Conservation (phyloP, 2,329 filamentous ascomycete species). For the Hymenoscyphus fraxineus region DNA sequence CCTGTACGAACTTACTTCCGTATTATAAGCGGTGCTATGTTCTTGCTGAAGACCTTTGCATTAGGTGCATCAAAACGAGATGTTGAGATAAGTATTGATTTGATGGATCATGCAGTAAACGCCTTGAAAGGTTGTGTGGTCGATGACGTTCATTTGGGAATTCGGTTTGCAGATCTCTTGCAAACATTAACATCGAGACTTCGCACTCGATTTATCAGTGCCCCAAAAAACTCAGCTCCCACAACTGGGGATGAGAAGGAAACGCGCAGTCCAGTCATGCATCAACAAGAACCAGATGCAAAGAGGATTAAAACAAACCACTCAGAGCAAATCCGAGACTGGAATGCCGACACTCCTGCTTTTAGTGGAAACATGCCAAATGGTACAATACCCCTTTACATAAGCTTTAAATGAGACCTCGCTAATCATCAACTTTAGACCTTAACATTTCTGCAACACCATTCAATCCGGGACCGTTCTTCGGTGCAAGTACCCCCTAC, state of each 20-base stretch:
- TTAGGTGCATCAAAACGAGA: constrained; percentile 76
- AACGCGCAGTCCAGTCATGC: constrained; percentile 30
- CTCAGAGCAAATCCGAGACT: constrained; percentile 28
- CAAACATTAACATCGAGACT: constrained; percentile 72
- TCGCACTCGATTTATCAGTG: constrained; percentile 70
- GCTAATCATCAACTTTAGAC: constrained; percentile 23
- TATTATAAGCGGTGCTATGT: constrained; percentile 82
- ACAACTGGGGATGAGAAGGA: constrained; percentile 29
- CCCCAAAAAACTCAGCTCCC: constrained; percentile 44
- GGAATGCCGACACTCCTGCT: constrained; percentile 30
- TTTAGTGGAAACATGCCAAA: constrained; percentile 21
- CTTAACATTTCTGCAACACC: constrained; percentile 56
- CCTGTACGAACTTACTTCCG: constrained; percentile 83
- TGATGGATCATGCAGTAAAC: constrained; percentile 72
- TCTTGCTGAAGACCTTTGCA: constrained; percentile 79
- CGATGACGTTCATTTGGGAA: constrained; percentile 82
- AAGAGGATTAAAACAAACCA: constrained; percentile 29
- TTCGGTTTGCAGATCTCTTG: constrained; percentile 77
- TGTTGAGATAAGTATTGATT: constrained; percentile 67
- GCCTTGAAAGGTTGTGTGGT: constrained; percentile 75
- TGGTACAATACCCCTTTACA: constrained; percentile 19
- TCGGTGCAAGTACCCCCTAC: constrained; percentile 41
- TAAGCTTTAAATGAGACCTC: neutral
- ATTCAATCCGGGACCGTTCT: constrained; percentile 53
- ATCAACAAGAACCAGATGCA: constrained; percentile 32